Conservation (phyloP, 1,139 yeast genomes). For the Groenewaldozyma auringiensis region DNA sequence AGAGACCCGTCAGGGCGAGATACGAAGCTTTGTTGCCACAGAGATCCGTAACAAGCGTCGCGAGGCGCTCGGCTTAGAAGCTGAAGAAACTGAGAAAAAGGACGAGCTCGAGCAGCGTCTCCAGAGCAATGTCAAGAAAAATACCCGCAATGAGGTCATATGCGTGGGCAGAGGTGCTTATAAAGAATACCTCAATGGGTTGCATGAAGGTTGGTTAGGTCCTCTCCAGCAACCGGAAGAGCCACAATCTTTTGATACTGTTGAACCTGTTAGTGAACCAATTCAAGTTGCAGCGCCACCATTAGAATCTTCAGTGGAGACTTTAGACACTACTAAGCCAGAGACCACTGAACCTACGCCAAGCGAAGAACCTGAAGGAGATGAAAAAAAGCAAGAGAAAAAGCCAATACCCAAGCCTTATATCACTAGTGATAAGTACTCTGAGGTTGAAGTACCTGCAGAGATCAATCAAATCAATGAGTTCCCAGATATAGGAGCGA, state of each 20-base stretch:
- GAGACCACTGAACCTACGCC: conserved; percentile 17
- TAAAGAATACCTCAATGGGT: conserved; percentile 82
- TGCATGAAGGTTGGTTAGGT: conserved; percentile 92
- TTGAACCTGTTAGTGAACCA: conserved; percentile 10
- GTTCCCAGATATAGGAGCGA: conserved; percentile 58
- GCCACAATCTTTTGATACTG: conserved; percentile 5
- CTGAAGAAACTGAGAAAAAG: conserved; percentile 10
- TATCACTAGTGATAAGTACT: conserved; percentile 50
- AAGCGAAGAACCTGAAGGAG: conserved; percentile 28
- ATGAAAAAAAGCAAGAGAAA: conserved; percentile 32
- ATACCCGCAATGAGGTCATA: conserved; percentile 67
- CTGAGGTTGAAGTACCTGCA: conserved; percentile 48
- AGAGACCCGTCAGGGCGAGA: conserved; percentile 78
- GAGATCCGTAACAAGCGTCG: conserved; percentile 65
- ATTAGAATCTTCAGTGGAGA: conserved; percentile 5
- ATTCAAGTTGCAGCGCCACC: conserved; percentile 4
- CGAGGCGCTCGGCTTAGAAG: conserved; percentile 25
- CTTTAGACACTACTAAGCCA: conserved; percentile 8
- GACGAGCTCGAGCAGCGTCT: conserved; percentile 28
- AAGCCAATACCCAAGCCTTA: conserved; percentile 56
- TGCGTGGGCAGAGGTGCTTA: conserved; percentile 95
- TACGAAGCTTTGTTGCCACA: conserved; percentile 74
- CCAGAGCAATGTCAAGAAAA: conserved; percentile 21
- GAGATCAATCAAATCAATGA: conserved; percentile 40
- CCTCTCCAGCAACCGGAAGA: conserved; percentile 47